Evolutionary conservation across 139 green algal species (phyloP), one percentile per base, ranked within the genome.

Genomic region (Tetraselmis striata): DNA sequence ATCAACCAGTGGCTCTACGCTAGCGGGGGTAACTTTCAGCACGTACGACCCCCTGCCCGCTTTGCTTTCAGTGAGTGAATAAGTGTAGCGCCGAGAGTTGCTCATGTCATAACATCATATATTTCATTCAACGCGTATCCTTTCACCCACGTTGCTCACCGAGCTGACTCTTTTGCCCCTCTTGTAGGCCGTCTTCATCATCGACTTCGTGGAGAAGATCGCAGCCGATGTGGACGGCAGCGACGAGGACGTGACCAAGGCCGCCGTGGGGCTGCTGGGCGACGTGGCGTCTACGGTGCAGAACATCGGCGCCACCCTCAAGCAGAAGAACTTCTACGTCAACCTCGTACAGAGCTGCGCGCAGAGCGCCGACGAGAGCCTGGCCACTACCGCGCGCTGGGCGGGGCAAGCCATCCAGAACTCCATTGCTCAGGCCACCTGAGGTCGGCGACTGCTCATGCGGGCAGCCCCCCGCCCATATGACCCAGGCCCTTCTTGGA

Each of bases 171-270:
- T 67, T 67, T 67, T 67, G 45, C 45, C 5, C 81, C 75, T 58
- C 59, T 75, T 27, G 2, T 82, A 26, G 27, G 28, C 1, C 26
- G 22, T 26, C 22, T 87, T 27, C 2, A 30, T 29, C 22, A 82
- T 5, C 85, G 83, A 88, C 23, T 96, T 95, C 84, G 84, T 93
- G 45, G 89, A 93, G 82, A 84, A 80, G 29, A 87, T 96, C 32
- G 86, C 84, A 75, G 79, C 84, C 24, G 93, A 96, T 87, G 82
- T 83, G 28, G 82, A 87, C 24, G 87, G 83, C 29, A 83, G 84
- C 74, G 87, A 95, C 81, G 78, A 89, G 28, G 45, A 78, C 11
- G 93, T 96, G 2, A 91, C 78, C 24, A 91, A 88, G 59, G 79
- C 85, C 5, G 90, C 88, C n/a, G 79, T 93, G 2, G 90, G 87